phyloP scores from a whole-genome alignment of 331 rosid genomes.

The Ulmus americana region DNA sequence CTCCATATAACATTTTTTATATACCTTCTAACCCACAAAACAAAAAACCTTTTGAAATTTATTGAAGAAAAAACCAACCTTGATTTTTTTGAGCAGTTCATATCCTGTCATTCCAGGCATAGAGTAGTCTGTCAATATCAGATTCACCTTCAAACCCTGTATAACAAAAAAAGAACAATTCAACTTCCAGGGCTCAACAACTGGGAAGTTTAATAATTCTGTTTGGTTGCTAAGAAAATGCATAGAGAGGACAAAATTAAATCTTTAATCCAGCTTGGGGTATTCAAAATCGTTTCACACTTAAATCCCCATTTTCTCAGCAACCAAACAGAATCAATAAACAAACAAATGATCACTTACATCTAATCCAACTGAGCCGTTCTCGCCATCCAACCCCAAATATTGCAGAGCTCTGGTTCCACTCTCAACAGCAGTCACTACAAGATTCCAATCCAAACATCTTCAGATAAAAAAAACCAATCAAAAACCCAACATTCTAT shows the following conservation, averaged over 20 bases:
- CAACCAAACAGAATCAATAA: slow-evolving; percentile 4
- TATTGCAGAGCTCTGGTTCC: slow-evolving; percentile 84
- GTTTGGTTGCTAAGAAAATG: neutral
- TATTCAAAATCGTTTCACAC: no score
- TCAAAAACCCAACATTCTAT: neutral
- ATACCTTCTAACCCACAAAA: neutral
- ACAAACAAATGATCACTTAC: slow-evolving; percentile 37
- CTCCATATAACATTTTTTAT: neutral
- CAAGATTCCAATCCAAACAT: slow-evolving; percentile 24
- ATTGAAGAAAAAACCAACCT: slow-evolving; percentile 35
- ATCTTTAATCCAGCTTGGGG: no score
- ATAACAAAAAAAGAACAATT: slow-evolving; percentile 19
- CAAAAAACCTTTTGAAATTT: neutral
- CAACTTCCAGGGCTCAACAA: slow-evolving; percentile 7
- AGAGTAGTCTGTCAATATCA: slow-evolving; percentile 87
- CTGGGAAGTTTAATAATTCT: neutral
- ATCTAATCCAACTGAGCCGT: slow-evolving; percentile 51
- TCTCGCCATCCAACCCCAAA: slow-evolving; percentile 82
- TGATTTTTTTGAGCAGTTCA: slow-evolving; percentile 82
- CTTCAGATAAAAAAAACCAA: neutral
- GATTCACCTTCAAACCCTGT: slow-evolving; percentile 83
- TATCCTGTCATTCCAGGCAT: slow-evolving; percentile 99
- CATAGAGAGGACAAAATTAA: neutral
- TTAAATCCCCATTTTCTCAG: neutral
- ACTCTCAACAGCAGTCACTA: slow-evolving; percentile 90